A percentile compares a stretch with the other conserved stretches of the same genome.
These are phyloP conservation scores for Saccharomycopsis crataegensis DNA, from an alignment of 1,139 yeast genomes.

Conservation along the genomic window DNA sequence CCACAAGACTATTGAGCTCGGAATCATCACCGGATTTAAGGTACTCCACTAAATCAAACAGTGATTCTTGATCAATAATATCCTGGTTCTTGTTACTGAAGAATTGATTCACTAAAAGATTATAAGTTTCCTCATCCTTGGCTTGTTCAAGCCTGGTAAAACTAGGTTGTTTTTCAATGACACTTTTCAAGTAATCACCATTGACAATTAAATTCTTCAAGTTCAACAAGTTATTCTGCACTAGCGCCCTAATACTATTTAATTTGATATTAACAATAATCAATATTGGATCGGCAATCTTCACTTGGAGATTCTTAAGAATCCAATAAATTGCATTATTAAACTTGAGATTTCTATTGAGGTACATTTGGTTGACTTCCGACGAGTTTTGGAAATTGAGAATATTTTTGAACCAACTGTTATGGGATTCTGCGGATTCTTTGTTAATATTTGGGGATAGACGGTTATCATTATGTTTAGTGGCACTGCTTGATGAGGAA, in stretches of 20 bases:
- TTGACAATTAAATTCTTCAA: constrained; percentile 14
- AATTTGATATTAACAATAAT: constrained; percentile 17
- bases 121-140: constrained; percentile 2
- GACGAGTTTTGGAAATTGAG: constrained; percentile 4
- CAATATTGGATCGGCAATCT: constrained; percentile 17
- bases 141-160: neutral
- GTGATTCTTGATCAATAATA: neutral
- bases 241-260: constrained; percentile 4
- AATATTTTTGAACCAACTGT: constrained; percentile 14
- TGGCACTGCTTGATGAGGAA: neutral
- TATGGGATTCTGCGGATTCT: neutral
- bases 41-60: constrained; percentile 4
- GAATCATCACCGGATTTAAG: neutral
- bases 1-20: neutral
- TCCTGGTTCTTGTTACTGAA: constrained; percentile 12
- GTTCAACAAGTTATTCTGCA: constrained; percentile 14
- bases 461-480: neutral
- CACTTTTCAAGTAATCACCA: constrained; percentile 11
- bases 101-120: constrained; percentile 13
- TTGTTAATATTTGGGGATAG: neutral
- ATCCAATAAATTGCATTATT: constrained; percentile 17
- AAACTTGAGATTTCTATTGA: constrained; percentile 17
- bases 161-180: constrained; percentile 1
- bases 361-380: constrained; percentile 13
- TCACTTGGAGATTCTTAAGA: constrained; percentile 14